Evolutionary conservation across 768 basidiomycete genomes (phyloP), one percentile per base, ranked within the genome.

Genomic region (Lactarius sanguifluus): DNA sequence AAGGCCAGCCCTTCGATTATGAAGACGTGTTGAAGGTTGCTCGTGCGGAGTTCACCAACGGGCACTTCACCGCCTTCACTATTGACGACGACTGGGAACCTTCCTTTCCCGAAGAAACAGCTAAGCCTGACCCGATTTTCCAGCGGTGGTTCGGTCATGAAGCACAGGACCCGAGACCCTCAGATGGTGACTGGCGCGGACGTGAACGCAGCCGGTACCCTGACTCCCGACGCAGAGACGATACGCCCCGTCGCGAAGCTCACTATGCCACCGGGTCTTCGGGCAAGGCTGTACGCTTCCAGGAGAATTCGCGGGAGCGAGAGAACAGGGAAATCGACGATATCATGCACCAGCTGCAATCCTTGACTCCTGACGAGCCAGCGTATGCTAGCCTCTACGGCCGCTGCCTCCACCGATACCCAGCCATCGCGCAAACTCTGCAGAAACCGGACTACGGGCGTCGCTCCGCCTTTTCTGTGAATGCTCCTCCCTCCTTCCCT

Each of bases 71-170:
- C 1, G 23, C 34, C 6, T 25, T 61, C 0, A 23, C 34, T 0
- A 0, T 54, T 2, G 23, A 28, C 0, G 50, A 62, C 2, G 18
- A 20, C 1, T 28, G 36, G 50, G 61, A 62, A 2, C n/a, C 23
- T 1, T 32, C 9, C 1, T 32, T 16, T 1, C 1, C 23, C 1
- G 23, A 10, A 15, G 32, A 16, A 1, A 3, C 5, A 0, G 36
- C 50, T 0, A 16, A 52, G 5, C 7, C 38, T 0, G 7, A 3
- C 15, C 38, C 15, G 5, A 40, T 40, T 10, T 40, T 40, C 10
- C 32, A 40, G 10, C 8, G 6, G 2, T 61, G 50, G 61, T 25
- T 61, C 1, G n/a, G 20, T 1, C 34, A 15, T 0, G 32, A 45
- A n/a, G 23, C n/a, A 0, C 43, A 7, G 3, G 32, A 15, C 13